A percentile compares a stretch with the other conserved stretches of the same genome.
phyloP scores from a whole-genome alignment of 2,329 filamentous ascomycete species.

The Fusarium austroafricanum region DNA sequence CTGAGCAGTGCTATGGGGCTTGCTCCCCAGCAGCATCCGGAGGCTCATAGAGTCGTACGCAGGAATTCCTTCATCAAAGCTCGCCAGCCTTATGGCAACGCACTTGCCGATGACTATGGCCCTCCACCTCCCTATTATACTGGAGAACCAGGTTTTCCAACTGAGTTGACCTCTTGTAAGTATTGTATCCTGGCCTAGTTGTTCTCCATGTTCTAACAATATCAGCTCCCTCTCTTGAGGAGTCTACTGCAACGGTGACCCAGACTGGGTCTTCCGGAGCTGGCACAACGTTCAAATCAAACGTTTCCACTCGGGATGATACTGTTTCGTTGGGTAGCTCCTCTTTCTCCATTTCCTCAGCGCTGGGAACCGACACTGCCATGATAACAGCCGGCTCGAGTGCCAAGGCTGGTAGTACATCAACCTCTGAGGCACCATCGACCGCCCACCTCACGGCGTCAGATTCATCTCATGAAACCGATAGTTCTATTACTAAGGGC shows the following conservation, averaged over 20 bases:
- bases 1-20: conserved; percentile 17
- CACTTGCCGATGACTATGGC: conserved; percentile 34
- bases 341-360: conserved; percentile 12
- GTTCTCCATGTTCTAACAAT: conserved; percentile 11
- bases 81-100: conserved; percentile 11
- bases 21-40: background rate
- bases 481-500: background rate
- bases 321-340: background rate
- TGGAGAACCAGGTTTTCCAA: background rate
- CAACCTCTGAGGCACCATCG: conserved; percentile 16
- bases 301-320: conserved; percentile 1
- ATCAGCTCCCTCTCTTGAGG: conserved; percentile 18
- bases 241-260: conserved; percentile 5
- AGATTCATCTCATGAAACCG: conserved; percentile 4
- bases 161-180: conserved; percentile 27
- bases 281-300: background rate
- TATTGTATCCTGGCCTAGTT: background rate
- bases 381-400: conserved; percentile 35
- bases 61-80: conserved; percentile 20
- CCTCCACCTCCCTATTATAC: conserved; percentile 44
- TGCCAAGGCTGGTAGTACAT: conserved; percentile 31
- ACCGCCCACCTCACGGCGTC: conserved; percentile 2
- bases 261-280: background rate
- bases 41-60: conserved; percentile 3
- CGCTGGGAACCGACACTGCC: background rate